A percentile compares a stretch with the other conserved stretches of the same genome.
Evolutionary conservation across 1,284 basidiomycete genomes (phyloP).

Genomic region (Golubevia sp.): DNA sequence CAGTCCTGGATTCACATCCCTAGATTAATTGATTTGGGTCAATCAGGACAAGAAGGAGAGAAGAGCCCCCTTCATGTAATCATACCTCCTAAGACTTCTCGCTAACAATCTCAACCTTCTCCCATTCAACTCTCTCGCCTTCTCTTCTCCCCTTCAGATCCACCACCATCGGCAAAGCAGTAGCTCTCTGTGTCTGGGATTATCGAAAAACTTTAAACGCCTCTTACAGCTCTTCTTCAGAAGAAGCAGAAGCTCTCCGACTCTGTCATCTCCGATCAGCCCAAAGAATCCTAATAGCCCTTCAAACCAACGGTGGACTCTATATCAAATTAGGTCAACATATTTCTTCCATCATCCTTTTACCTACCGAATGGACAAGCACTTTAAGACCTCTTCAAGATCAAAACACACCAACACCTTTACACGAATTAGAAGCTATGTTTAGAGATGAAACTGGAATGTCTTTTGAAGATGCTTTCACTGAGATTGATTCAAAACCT

Average conservation of each 20-base stretch:
- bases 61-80: no score
- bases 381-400: conserved; percentile 68
- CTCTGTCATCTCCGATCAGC: conserved; percentile 57
- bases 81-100: no score
- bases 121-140: not conserved
- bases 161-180: conserved; percentile 54
- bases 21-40: no score
- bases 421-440: conserved; percentile 54
- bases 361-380: conserved; percentile 76
- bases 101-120: no score
- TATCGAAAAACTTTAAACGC: conserved; percentile 49
- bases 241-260: conserved; percentile 38
- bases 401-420: conserved; percentile 55
- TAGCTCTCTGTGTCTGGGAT: conserved; percentile 56
- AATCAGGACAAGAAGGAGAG: no score
- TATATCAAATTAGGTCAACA: conserved; percentile 78
- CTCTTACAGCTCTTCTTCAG: conserved; percentile 27
- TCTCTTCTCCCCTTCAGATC: conserved; percentile 15
- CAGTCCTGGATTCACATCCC: no score
- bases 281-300: conserved; percentile 43
- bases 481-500: conserved; percentile 83
- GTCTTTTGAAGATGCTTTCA: conserved; percentile 60
- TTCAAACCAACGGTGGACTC: conserved; percentile 74
- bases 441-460: conserved; percentile 54
- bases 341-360: conserved; percentile 70